Evolutionary conservation across 2,329 filamentous ascomycete genomes (phyloP).

Genomic region (Pseudogymnoascus sp.): DNA sequence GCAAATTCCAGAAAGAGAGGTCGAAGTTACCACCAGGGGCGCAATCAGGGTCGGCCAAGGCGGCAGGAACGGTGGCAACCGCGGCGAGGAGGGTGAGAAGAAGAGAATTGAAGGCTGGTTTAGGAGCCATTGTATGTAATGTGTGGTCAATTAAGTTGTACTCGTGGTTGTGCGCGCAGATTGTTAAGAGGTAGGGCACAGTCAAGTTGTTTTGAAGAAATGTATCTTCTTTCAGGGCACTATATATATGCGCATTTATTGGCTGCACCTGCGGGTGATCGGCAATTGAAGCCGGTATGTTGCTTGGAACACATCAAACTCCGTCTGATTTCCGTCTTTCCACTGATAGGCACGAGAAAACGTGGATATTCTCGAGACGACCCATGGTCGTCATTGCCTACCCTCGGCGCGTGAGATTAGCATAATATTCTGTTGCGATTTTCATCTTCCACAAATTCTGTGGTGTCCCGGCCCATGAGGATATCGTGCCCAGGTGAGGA

Average conservation of each 20-base stretch:
- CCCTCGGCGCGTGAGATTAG: background rate
- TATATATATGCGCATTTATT: constrained; percentile 6
- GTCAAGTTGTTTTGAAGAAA: background rate
- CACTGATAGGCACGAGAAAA: background rate
- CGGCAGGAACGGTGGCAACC: background rate
- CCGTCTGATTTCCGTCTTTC: background rate
- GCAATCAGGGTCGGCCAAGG: constrained; percentile 26
- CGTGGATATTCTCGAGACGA: background rate
- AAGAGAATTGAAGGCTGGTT: background rate
- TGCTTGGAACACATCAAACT: background rate
- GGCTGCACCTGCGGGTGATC: background rate
- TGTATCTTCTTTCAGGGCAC: background rate
- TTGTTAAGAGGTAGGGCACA: background rate
- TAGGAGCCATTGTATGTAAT: background rate
- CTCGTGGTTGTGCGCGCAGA: background rate
- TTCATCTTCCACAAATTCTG: background rate
- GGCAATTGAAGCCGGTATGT: background rate
- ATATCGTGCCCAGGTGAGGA: background rate
- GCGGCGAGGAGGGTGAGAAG: background rate
- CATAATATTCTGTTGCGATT: background rate
- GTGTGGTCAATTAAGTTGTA: background rate
- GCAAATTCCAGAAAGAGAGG: constrained; percentile 7
- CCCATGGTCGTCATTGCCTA: background rate
- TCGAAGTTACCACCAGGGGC: constrained; percentile 20
- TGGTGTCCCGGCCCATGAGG: background rate